Evolutionary conservation across 805 yeast genomes (phyloP).

Genomic region (Priceomyces medius): DNA sequence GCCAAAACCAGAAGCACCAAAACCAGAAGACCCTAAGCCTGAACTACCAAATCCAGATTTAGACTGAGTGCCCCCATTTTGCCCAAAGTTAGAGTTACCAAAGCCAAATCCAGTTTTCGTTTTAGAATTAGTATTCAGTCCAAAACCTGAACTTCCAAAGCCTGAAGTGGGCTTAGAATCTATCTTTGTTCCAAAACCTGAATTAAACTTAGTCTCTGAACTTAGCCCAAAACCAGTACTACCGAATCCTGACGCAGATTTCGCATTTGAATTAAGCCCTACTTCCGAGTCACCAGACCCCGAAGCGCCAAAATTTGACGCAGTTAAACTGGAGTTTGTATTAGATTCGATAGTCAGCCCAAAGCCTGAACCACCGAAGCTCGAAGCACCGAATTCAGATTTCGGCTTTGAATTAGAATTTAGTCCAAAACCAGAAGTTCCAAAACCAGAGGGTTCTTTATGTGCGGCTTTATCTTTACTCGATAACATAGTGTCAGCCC

Average conservation of each 20-base stretch:
- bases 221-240: slow-evolving; percentile 12
- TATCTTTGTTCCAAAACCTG: slow-evolving; percentile 9
- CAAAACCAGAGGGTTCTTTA: slow-evolving; percentile 8
- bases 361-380: slow-evolving; percentile 10
- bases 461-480: slow-evolving; percentile 3
- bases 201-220: slow-evolving; percentile 7
- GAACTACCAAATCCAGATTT: not conserved
- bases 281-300: slow-evolving; percentile 13
- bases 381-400: not conserved
- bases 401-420: too few species aligned
- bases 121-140: not conserved
- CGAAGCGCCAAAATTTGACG: slow-evolving; percentile 9
- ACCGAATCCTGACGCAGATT: slow-evolving; percentile 14
- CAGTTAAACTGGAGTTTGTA: not conserved
- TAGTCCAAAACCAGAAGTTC: slow-evolving; percentile 13
- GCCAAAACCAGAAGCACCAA: slow-evolving; percentile 1
- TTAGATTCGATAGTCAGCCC: too few species aligned
- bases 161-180: not conserved
- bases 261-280: slow-evolving; percentile 3
- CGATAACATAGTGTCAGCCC: slow-evolving; percentile 11
- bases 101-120: slow-evolving; percentile 4
- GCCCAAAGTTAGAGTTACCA: slow-evolving; percentile 5
- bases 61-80: too few species aligned
- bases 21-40: slow-evolving; percentile 4
- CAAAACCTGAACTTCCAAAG: not conserved